Evolutionary conservation across 2,329 filamentous ascomycete genomes (phyloP).

Genomic region (Phaeosphaeriaceae sp.): DNA sequence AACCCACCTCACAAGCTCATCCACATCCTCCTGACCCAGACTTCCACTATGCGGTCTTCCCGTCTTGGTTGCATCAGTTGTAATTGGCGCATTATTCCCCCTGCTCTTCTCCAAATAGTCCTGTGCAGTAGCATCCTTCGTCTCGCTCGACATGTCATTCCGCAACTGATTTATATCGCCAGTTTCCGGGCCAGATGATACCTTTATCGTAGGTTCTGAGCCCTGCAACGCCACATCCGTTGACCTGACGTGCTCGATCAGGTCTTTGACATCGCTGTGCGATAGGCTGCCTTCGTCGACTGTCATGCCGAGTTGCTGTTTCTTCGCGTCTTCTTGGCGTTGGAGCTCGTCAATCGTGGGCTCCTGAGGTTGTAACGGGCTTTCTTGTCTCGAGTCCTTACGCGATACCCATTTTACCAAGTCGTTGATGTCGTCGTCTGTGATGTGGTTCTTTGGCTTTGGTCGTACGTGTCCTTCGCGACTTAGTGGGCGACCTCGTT

Average conservation of each 20-base stretch:
- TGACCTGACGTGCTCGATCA: slow-evolving; percentile 10
- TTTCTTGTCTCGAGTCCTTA: slow-evolving; percentile 18
- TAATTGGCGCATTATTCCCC: not conserved
- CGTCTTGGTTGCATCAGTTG: not conserved
- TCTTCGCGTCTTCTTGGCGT: slow-evolving; percentile 18
- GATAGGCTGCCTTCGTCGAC: slow-evolving; percentile 24
- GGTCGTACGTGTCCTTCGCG: slow-evolving; percentile 5
- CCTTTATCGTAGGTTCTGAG: not conserved
- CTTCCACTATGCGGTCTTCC: not conserved
- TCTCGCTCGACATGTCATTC: not conserved
- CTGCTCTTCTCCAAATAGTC: not conserved
- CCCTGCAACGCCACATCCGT: not conserved
- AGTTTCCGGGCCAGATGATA: not conserved
- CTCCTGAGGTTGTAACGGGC: slow-evolving; percentile 1
- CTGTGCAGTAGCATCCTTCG: not conserved
- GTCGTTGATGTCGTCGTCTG: slow-evolving; percentile 31
- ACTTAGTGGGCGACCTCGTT: slow-evolving; percentile 18
- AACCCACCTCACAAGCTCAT: slow-evolving; percentile 3
- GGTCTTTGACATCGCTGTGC: slow-evolving; percentile 12
- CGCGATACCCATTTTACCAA: slow-evolving; percentile 35
- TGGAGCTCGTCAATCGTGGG: slow-evolving; percentile 1
- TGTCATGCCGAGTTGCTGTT: slow-evolving; percentile 26
- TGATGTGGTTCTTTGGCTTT: slow-evolving; percentile 18
- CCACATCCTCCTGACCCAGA: not conserved
- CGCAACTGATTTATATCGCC: not conserved